Percentiles rank a stretch among this genome's conserved stretches.
These are phyloP conservation scores for Apiospora rasikravindrae DNA, from an alignment of 2,329 filamentous ascomycete genomes.

Conservation along the genomic window DNA sequence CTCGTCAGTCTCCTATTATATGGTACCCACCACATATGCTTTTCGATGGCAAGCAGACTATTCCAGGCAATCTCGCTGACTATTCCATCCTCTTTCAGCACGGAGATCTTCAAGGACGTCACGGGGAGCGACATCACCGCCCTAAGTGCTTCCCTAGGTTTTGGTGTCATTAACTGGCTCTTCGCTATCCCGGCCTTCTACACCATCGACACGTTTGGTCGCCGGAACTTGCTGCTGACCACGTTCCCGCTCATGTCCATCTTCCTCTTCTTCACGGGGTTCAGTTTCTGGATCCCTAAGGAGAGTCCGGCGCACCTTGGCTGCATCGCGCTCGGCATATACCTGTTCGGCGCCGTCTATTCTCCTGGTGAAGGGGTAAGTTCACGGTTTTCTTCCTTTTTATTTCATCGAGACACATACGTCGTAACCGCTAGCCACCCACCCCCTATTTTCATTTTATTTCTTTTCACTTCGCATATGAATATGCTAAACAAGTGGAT, in stretches of 20 bases:
- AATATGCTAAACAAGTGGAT: neutral
- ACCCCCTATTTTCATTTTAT: neutral
- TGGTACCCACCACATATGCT: too few relatives aligned
- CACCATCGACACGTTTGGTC: slow-evolving; percentile 72
- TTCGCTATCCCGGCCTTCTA: slow-evolving; percentile 68
- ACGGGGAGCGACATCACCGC: slow-evolving; percentile 57
- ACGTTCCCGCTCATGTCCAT: slow-evolving; percentile 71
- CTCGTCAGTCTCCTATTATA: slow-evolving; percentile 36
- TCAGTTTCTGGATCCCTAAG: slow-evolving; percentile 51
- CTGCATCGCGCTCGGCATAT: slow-evolving; percentile 54
- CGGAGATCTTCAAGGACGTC: slow-evolving; percentile 64
- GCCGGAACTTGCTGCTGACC: slow-evolving; percentile 65
- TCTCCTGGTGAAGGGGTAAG: slow-evolving; percentile 64
- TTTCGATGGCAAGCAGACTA: neutral
- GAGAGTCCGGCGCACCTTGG: slow-evolving; percentile 44
- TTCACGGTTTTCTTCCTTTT: slow-evolving; percentile 5
- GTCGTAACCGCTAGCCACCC: neutral
- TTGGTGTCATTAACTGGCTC: slow-evolving; percentile 68
- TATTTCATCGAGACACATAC: too few relatives aligned
- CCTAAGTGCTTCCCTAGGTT: slow-evolving; percentile 65
- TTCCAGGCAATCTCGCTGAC: neutral
- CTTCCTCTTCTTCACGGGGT: slow-evolving; percentile 52
- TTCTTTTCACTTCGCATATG: too few relatives aligned
- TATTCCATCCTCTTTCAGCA: slow-evolving; percentile 50
- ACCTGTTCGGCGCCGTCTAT: slow-evolving; percentile 56